Base-by-base conservation (phyloP, 1,139 yeast genomes). In the Meyerozyma elateridarum region DNA sequence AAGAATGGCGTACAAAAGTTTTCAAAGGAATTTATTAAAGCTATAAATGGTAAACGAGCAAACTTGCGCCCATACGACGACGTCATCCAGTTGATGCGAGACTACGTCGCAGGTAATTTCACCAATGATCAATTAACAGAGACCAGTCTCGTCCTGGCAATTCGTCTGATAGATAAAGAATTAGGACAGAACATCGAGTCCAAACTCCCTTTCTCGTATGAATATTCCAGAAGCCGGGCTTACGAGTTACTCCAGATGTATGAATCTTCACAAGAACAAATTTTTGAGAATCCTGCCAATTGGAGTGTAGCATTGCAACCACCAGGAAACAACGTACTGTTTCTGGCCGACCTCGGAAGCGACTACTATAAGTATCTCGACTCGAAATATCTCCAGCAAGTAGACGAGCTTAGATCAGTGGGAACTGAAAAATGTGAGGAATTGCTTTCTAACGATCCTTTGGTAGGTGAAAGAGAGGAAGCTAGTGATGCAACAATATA, bases 401-500 rank as follows among this genome's bases (percentile, higher is more conserved):
- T 15, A n/a, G 11, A 32, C 8, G 21, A 46, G 5, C 18, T 3
- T 18, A 15, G 14, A 8, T 15, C 18, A 4, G 26, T 20, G 2
- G 13, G 24, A 13, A 42, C 40, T 3, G 68, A 63, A n/a, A n/a
- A n/a, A n/a, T n/a, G n/a, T n/a, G n/a, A n/a, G n/a, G n/a, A n/a
- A 28, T 56, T 65, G 22, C 56, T 50, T 36, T 31, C 38, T 1
- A 30, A 45, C 2, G 81, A 76, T 39, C 61, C 70, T 0, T 49
- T 64, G 19, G 37, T 39, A 2, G 24, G 32, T 0, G 36, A 53
- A 3, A 45, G 83, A 41, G 48, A 45, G 21, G 61, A 60, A 17
- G 70, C 64, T 38, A 52, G 51, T 0, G 50, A 61, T 8, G 56
- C 70, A 22, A 73, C 80, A 0, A 79, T 89, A 1, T 91, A 79